Percentiles rank a stretch among this genome's conserved stretches.
Conservation (phyloP, 805 yeast genomes). For the Candida succiphila region DNA sequence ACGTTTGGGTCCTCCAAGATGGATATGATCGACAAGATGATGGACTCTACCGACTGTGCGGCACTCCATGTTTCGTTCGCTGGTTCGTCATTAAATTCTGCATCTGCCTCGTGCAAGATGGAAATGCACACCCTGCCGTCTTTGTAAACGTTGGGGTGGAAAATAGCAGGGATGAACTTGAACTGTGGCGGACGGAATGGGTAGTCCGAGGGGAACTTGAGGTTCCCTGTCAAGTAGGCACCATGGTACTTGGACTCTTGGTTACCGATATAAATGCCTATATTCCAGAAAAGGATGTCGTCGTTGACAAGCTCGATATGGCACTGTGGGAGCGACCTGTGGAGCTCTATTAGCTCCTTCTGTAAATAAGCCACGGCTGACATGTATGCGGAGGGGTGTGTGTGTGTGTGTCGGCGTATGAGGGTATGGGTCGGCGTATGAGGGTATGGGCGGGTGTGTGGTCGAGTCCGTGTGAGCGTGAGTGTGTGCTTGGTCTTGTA, state of each 20-base stretch:
- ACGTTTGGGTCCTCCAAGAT: slow-evolving; percentile 90
- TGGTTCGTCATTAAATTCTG: slow-evolving; percentile 82
- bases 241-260: slow-evolving; percentile 89
- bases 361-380: slow-evolving; percentile 21
- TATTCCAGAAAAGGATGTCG: slow-evolving; percentile 60
- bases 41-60: slow-evolving; percentile 87
- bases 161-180: slow-evolving; percentile 86
- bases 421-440: neutral
- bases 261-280: slow-evolving; percentile 87
- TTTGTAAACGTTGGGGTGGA: slow-evolving; percentile 90
- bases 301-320: slow-evolving; percentile 36
- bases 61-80: slow-evolving; percentile 94
- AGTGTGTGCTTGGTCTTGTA: neutral
- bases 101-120: slow-evolving; percentile 86
- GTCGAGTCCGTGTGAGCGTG: neutral
- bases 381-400: too few species aligned
- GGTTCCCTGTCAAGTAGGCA: slow-evolving; percentile 88
- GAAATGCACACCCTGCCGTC: slow-evolving; percentile 92
- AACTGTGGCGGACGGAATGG: slow-evolving; percentile 92
- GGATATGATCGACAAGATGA: slow-evolving; percentile 82
- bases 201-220: slow-evolving; percentile 86
- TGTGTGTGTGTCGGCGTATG: neutral
- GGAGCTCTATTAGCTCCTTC: slow-evolving; percentile 24
- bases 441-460: too few species aligned
- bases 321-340: slow-evolving; percentile 22